Evolutionary conservation across 331 rosid genomes (phyloP).

Genomic region (Pyracantha coccinea): DNA sequence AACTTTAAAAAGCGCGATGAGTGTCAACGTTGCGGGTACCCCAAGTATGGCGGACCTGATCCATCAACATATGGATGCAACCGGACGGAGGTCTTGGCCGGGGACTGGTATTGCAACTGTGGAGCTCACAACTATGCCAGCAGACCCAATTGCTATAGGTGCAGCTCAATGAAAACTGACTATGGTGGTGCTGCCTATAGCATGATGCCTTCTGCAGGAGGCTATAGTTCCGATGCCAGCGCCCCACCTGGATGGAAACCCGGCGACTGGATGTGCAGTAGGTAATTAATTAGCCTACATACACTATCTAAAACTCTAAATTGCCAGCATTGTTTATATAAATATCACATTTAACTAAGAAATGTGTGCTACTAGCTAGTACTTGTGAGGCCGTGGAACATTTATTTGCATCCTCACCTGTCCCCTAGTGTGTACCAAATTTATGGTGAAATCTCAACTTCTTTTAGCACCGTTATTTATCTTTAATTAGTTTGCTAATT

Average conservation of each 20-base stretch:
- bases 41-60: constrained; percentile 92
- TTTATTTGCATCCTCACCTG: background rate
- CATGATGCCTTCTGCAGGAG: constrained; percentile 42
- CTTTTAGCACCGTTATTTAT: background rate
- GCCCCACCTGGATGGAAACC: constrained; percentile 95
- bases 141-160: constrained; percentile 67
- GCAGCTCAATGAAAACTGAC: constrained; percentile 57
- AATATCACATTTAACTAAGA: background rate
- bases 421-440: background rate
- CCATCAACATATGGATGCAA: constrained; percentile 64
- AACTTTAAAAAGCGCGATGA: constrained; percentile 87
- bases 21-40: constrained; percentile 82
- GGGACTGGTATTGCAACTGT: constrained; percentile 94
- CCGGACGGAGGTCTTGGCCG: constrained; percentile 76
- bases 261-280: constrained; percentile 91
- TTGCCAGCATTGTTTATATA: background rate
- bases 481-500: constrained; percentile 1
- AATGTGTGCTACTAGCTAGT: background rate
- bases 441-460: background rate
- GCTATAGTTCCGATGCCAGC: constrained; percentile 56
- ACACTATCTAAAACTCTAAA: background rate
- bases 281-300: constrained; percentile 22
- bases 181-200: constrained; percentile 37
- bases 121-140: constrained; percentile 97
- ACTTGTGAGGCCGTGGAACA: background rate